Base-by-base conservation (phyloP, 2,329 filamentous ascomycete species). In the Ceratocystis destructans region DNA sequence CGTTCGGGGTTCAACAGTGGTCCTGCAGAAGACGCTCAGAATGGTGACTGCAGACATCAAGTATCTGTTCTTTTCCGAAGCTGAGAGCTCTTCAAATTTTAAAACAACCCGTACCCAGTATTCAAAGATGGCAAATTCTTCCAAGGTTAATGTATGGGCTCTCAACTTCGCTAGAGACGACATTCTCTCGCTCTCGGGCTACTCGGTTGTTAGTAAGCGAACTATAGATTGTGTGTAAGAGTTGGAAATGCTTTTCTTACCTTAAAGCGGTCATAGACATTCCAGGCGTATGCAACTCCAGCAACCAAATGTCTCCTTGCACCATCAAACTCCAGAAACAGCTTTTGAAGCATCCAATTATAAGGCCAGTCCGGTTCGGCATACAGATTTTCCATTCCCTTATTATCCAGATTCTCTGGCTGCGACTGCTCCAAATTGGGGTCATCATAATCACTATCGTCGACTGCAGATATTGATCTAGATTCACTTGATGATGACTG, bases 21-120 rank as follows among this genome's bases (percentile, higher is more conserved):
- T 5, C 20, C 45, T 37, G 25, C 33, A 44, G 45, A 63, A 63
- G 61, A 63, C 33, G 22, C 46, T 44, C 7, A 44, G 41, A 28
- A 63, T 63, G 2, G 61, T 46, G 37, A 63, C 45, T 3, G 61
- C 33, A 17, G 61, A 45, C 61, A 63, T 48, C 33, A 28, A 63
- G 41, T 45, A 63, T 7, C n/a, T 46, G 41, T 46, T 63, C 45
- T 63, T 44, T 22, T 63, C 33, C 22, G 41, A 46, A 25, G 33
- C 33, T 6, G n/a, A 28, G 10, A 17, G 33, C 17, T 50, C 22
- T 6, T 10, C n/a, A 25, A 50, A 50, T 0, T 3, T 12, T 10
- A 50, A 6, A 22, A 20, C 17, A 50, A 2, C 0, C 46, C 46
- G 46, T 12, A 20, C 48, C 46, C 46, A 50, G 3, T 53, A 8